phyloP scores from a whole-genome alignment of 2,329 filamentous ascomycete genomes.

The Endoconidiophora laricicola region DNA sequence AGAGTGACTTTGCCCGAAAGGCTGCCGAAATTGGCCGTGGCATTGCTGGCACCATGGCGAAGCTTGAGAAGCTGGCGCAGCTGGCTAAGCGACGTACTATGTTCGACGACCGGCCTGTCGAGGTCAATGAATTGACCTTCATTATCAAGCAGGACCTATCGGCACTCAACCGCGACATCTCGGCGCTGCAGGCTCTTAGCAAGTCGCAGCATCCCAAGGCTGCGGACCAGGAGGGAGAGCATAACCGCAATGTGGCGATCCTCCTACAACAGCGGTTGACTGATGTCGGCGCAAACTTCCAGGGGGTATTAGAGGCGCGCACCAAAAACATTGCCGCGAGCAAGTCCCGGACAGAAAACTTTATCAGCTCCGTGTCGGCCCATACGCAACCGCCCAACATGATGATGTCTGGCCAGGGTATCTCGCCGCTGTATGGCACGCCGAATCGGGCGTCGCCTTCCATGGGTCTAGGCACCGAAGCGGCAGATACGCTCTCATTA shows the following conservation, averaged over 20 bases:
- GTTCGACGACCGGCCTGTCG: constrained; percentile 90
- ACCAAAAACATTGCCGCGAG: constrained; percentile 98
- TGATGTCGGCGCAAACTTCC: constrained; percentile 88
- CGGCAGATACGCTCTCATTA: constrained; percentile 61
- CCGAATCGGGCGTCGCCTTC: constrained; percentile 52
- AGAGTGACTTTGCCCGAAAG: constrained; percentile 83
- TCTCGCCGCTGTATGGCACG: constrained; percentile 74
- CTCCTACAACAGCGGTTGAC: constrained; percentile 81
- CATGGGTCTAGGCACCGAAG: constrained; percentile 64
- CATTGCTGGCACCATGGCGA: constrained; percentile 84
- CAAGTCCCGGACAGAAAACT: constrained; percentile 83
- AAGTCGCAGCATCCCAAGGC: constrained; percentile 54
- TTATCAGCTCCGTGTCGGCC: constrained; percentile 76
- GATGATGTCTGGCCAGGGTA: constrained; percentile 28
- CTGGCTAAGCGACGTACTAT: constrained; percentile 93
- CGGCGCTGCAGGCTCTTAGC: constrained; percentile 60
- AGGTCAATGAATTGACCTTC: constrained; percentile 93
- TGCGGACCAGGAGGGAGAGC: constrained; percentile 72
- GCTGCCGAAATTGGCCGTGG: constrained; percentile 84
- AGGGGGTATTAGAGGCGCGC: constrained; percentile 86
- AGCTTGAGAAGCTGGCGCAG: constrained; percentile 83
- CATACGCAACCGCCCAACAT: constrained; percentile 36
- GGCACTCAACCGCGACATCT: constrained; percentile 69
- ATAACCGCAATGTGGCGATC: constrained; percentile 94
- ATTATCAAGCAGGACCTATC: constrained; percentile 96